Evolutionary conservation across 225 moss, liverwort and hornwort genomes (phyloP).

Genomic region (Bryoerythrophyllum caledonicum): DNA sequence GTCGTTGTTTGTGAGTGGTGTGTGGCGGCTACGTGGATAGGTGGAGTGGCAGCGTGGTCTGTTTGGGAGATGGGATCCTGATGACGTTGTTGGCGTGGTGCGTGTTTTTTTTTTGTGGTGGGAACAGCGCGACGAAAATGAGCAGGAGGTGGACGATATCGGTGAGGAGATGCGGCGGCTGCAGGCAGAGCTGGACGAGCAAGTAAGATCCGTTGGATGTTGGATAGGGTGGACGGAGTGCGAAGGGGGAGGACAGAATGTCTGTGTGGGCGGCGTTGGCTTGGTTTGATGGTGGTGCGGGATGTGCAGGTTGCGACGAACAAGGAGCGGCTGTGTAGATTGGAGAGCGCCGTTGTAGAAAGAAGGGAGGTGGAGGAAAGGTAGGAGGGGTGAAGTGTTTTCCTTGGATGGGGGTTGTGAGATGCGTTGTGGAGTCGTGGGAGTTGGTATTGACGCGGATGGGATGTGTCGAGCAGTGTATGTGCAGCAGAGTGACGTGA

Average conservation of each 20-base stretch:
- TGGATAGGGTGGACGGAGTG: neutral
- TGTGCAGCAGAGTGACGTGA: neutral
- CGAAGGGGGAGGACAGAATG: neutral
- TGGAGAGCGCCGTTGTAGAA: slow-evolving; percentile 55
- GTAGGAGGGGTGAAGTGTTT: slow-evolving; percentile 29
- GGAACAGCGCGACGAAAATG: slow-evolving; percentile 58
- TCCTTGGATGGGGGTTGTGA: too few species aligned
- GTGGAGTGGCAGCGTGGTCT: neutral
- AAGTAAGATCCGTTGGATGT: slow-evolving; percentile 28
- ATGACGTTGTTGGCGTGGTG: neutral
- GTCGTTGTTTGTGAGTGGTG: neutral
- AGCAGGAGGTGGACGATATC: slow-evolving; percentile 76
- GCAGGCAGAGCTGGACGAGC: slow-evolving; percentile 60
- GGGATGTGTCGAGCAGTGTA: neutral
- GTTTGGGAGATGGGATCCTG: neutral
- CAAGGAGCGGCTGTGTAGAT: slow-evolving; percentile 47
- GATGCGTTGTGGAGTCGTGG: neutral
- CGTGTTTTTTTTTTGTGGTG: neutral
- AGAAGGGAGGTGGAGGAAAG: slow-evolving; percentile 67
- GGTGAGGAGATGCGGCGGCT: slow-evolving; percentile 71
- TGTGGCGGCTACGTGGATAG: neutral
- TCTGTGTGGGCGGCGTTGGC: neutral
- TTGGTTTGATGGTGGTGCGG: slow-evolving; percentile 3
- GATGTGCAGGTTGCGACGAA: slow-evolving; percentile 62
- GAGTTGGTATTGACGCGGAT: neutral